These are phyloP conservation scores for Balansia obtecta DNA, from an alignment of 2,329 filamentous ascomycete species.

Conservation along the genomic window DNA sequence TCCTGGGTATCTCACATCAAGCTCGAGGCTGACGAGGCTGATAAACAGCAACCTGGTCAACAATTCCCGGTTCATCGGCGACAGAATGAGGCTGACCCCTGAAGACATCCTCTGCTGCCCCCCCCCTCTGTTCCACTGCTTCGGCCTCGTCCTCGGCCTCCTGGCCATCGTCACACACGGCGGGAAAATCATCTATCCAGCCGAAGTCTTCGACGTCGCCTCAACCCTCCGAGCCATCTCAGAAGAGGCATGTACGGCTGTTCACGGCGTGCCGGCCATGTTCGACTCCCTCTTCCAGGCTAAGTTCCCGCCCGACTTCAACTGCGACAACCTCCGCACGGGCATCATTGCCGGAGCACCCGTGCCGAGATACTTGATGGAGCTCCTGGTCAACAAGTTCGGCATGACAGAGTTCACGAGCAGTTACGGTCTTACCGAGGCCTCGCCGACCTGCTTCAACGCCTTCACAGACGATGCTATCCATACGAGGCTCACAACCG, in stretches of 20 bases:
- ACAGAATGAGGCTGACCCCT: slow-evolving; percentile 57
- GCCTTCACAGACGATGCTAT: slow-evolving; percentile 63
- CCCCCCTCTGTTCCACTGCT: slow-evolving; percentile 77
- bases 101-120: slow-evolving; percentile 66
- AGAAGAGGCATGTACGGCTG: slow-evolving; percentile 56
- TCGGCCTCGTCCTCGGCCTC: slow-evolving; percentile 66
- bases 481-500: slow-evolving; percentile 53
- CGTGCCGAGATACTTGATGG: slow-evolving; percentile 64
- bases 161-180: slow-evolving; percentile 63
- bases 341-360: slow-evolving; percentile 72
- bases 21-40: too few species aligned
- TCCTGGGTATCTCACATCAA: too few species aligned
- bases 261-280: slow-evolving; percentile 78
- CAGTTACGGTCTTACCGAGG: slow-evolving; percentile 64
- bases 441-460: slow-evolving; percentile 71
- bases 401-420: slow-evolving; percentile 66
- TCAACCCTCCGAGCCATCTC: slow-evolving; percentile 55
- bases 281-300: slow-evolving; percentile 54
- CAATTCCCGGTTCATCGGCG: slow-evolving; percentile 58
- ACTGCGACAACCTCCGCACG: slow-evolving; percentile 47
- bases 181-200: slow-evolving; percentile 63
- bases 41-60: slow-evolving; percentile 43
- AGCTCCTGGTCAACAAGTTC: slow-evolving; percentile 54
- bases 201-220: slow-evolving; percentile 57
- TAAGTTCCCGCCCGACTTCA: slow-evolving; percentile 26